These are phyloP conservation scores for Chrysophaeum taylorii DNA, from an alignment of 352 stramenopile species.

Conservation along the genomic window DNA sequence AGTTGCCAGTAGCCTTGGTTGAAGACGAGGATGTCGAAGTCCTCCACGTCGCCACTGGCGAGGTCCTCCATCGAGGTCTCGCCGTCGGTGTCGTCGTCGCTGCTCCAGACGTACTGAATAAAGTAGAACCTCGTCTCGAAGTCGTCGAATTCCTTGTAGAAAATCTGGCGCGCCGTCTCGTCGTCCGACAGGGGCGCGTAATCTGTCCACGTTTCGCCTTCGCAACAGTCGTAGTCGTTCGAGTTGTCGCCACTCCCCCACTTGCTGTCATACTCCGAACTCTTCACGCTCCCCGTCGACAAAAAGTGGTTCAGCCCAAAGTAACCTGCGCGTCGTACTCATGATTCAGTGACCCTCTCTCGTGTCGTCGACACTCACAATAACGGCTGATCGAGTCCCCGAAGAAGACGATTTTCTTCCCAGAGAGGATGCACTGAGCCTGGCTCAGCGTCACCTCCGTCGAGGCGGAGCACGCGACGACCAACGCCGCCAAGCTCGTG, in stretches of 20 bases:
- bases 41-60: background rate
- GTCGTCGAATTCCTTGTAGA: background rate
- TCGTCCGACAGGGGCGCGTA: background rate
- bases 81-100: background rate
- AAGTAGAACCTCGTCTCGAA: slow-evolving; percentile 8
- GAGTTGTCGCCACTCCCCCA: background rate
- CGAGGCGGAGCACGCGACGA: too few species aligned
- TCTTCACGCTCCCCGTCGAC: background rate
- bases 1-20: slow-evolving; percentile 1
- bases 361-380: background rate
- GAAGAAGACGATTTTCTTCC: background rate
- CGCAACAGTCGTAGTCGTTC: background rate
- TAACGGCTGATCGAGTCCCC: background rate
- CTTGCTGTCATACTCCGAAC: background rate
- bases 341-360: background rate
- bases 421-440: background rate
- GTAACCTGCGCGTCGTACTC: background rate
- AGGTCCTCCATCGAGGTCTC: background rate
- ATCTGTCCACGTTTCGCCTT: background rate
- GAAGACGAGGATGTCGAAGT: background rate
- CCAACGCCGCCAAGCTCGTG: too few species aligned
- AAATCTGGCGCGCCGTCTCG: background rate
- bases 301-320: slow-evolving; percentile 1
- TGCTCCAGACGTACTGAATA: background rate
- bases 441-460: background rate